These are phyloP conservation scores for Lactarius psammicola DNA, from an alignment of 768 basidiomycete species.

Conservation along the genomic window DNA sequence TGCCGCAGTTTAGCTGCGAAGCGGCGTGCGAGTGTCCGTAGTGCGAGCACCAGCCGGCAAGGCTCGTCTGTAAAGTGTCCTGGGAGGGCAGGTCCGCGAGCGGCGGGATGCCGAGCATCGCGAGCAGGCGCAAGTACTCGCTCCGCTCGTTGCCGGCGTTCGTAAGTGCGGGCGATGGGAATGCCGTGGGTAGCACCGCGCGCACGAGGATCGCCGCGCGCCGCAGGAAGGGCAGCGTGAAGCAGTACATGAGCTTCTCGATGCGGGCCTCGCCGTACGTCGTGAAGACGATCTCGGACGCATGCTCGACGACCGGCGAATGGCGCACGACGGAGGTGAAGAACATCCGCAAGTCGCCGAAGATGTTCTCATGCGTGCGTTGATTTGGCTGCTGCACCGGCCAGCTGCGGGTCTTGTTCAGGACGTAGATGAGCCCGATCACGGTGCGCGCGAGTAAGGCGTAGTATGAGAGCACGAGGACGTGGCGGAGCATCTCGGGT, in stretches of 20 bases:
- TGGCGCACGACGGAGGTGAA: constrained; percentile 90
- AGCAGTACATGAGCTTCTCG: constrained; percentile 80
- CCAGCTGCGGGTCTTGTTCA: constrained; percentile 66
- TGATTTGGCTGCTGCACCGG: constrained; percentile 43
- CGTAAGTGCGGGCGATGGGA: constrained; percentile 47
- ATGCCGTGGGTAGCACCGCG: constrained; percentile 63
- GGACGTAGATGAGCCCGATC: constrained; percentile 78
- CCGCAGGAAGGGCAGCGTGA: constrained; percentile 90
- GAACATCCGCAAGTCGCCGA: constrained; percentile 84
- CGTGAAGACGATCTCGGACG: constrained; percentile 73
- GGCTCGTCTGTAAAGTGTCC: constrained; percentile 84
- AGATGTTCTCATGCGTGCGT: constrained; percentile 65
- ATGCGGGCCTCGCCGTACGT: constrained; percentile 81
- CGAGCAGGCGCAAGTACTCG: constrained; percentile 80
- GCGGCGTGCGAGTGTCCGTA: constrained; percentile 80
- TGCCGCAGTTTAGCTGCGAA: constrained; percentile 75
- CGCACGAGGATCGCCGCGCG: constrained; percentile 82
- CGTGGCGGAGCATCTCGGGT: constrained; percentile 85
- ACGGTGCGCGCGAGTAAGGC: constrained; percentile 84
- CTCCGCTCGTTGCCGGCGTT: constrained; percentile 43
- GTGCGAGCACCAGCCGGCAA: constrained; percentile 88
- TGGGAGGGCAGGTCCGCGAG: constrained; percentile 77
- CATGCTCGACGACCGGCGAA: constrained; percentile 84
- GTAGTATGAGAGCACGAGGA: constrained; percentile 87
- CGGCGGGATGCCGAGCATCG: constrained; percentile 73